Conservation (phyloP, 306 rosid genomes). For the Prosopis cineraria region DNA sequence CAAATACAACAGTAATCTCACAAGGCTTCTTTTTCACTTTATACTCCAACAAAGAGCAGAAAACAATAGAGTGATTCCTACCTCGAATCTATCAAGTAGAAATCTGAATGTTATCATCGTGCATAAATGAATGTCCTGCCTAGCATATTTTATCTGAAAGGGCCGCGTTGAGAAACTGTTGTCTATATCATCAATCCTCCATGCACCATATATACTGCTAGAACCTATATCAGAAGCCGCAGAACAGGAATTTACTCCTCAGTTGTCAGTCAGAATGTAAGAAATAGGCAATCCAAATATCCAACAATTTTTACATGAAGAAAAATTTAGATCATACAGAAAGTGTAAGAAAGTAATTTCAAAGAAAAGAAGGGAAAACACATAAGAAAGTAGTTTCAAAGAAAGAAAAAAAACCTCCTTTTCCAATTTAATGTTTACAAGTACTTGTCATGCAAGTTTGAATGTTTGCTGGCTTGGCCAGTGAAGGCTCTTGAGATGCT, state of each 20-base stretch:
- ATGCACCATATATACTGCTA: conserved; percentile 58
- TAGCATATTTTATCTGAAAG: conserved; percentile 86
- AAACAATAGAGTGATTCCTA: conserved; percentile 39
- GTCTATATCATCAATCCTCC: conserved; percentile 90
- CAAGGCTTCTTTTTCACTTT: conserved; percentile 12
- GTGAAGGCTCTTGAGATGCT: not conserved
- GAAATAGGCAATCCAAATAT: conserved; percentile 2
- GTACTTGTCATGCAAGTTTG: not conserved
- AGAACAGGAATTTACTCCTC: conserved; percentile 27
- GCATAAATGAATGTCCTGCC: conserved; percentile 81
- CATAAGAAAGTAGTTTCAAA: not conserved
- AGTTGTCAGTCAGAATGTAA: conserved; percentile 19
- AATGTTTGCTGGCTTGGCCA: not conserved
- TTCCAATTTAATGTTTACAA: not conserved
- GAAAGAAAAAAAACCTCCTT: not conserved
- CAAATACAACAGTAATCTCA: conserved; percentile 13
- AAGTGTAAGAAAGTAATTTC: not conserved
- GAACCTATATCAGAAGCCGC: conserved; percentile 68
- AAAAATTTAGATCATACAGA: not conserved
- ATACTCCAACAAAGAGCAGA: conserved; percentile 8
- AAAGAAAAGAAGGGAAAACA: not conserved
- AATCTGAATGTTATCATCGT: conserved; percentile 83
- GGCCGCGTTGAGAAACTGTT: conserved; percentile 91
- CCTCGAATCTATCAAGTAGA: conserved; percentile 60
- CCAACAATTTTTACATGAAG: conserved; percentile 1